Percentiles rank a stretch among this genome's conserved stretches.
These are phyloP conservation scores for Claviceps sp. DNA, from an alignment of 2,329 filamentous ascomycete species.

Conservation along the genomic window DNA sequence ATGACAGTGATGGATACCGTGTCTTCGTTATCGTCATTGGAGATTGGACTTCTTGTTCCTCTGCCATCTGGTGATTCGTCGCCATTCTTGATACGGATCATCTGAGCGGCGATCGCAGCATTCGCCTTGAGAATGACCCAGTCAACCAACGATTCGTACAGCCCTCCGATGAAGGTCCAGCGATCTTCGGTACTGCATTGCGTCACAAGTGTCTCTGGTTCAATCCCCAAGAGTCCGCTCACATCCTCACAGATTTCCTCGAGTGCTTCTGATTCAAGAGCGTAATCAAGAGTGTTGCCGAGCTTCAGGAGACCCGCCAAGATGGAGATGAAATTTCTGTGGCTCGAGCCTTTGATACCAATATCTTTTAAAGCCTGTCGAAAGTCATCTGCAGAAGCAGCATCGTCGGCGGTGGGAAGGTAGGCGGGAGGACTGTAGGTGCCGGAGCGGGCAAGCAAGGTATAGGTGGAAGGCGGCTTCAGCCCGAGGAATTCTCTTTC, in stretches of 20 bases:
- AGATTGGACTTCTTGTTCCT: slow-evolving; percentile 48
- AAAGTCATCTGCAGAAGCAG: slow-evolving; percentile 86
- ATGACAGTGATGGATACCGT: slow-evolving; percentile 82
- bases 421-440: slow-evolving; percentile 81
- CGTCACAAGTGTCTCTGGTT: slow-evolving; percentile 66
- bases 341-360: slow-evolving; percentile 76
- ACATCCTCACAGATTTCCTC: slow-evolving; percentile 86
- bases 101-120: slow-evolving; percentile 63
- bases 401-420: slow-evolving; percentile 83
- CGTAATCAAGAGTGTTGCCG: slow-evolving; percentile 77
- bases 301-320: slow-evolving; percentile 81
- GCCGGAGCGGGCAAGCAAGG: slow-evolving; percentile 65
- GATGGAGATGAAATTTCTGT: slow-evolving; percentile 73
- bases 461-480: slow-evolving; percentile 62
- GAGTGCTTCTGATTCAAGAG: slow-evolving; percentile 70
- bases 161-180: slow-evolving; percentile 64
- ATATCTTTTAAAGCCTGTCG: slow-evolving; percentile 75
- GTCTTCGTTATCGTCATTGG: slow-evolving; percentile 60
- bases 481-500: slow-evolving; percentile 82
- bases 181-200: slow-evolving; percentile 79
- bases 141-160: slow-evolving; percentile 90
- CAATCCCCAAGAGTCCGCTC: slow-evolving; percentile 69
- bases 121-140: slow-evolving; percentile 90
- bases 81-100: slow-evolving; percentile 51
- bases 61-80: slow-evolving; percentile 55